Conservation (phyloP, 768 basidiomycete species). For the Kondoa subrosea region DNA sequence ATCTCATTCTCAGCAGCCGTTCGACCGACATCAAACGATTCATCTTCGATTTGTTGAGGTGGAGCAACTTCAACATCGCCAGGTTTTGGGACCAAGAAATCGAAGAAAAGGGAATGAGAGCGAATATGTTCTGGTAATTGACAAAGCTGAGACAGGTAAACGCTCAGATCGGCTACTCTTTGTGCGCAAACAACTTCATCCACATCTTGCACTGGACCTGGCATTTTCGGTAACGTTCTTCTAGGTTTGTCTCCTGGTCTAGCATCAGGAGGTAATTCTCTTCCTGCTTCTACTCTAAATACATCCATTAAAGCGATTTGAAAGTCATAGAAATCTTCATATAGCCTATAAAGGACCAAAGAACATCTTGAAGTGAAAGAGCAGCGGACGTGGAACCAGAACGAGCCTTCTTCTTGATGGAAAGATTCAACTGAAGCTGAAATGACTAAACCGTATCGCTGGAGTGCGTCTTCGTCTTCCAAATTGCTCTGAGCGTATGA, state of each 20-base stretch:
- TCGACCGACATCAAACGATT: neutral
- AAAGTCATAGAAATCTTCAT: constrained; percentile 97
- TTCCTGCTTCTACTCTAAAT: constrained; percentile 83
- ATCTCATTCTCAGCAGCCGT: constrained; percentile 25
- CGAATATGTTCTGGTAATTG: constrained; percentile 63
- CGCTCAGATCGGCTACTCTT: constrained; percentile 66
- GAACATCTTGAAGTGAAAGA: constrained; percentile 46
- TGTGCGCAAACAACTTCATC: constrained; percentile 66
- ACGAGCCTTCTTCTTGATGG: constrained; percentile 87
- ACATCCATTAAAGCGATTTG: constrained; percentile 71
- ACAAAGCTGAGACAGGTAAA: constrained; percentile 68
- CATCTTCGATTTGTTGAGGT: constrained; percentile 7
- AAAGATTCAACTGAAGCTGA: constrained; percentile 86
- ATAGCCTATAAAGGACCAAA: constrained; percentile 79
- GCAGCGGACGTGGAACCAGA: constrained; percentile 91
- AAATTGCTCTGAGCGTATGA: neutral
- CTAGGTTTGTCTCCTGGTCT: constrained; percentile 30
- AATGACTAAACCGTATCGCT: constrained; percentile 51
- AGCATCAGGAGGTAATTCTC: constrained; percentile 35
- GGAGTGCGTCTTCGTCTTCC: constrained; percentile 14
- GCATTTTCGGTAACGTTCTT: constrained; percentile 89
- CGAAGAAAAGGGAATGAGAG: constrained; percentile 58
- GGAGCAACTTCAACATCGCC: constrained; percentile 37
- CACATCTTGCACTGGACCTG: constrained; percentile 71
- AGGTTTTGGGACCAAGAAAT: constrained; percentile 65